These are phyloP conservation scores for Talaromyces sp. DNA, from an alignment of 2,329 filamentous ascomycete genomes.

Conservation along the genomic window DNA sequence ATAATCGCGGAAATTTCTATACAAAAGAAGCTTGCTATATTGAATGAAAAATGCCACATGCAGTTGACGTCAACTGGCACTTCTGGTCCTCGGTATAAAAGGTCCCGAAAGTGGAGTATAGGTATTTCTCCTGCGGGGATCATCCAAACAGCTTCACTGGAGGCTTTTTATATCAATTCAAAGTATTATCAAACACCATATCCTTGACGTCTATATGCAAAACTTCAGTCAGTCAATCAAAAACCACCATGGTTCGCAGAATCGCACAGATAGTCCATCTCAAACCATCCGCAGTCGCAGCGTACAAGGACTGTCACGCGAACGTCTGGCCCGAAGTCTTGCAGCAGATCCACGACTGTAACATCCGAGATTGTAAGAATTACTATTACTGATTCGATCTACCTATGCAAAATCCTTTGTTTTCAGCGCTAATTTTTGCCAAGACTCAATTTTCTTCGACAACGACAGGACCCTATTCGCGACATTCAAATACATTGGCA, in stretches of 20 bases:
- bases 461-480: slow-evolving; percentile 66
- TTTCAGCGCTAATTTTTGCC: no score
- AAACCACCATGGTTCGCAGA: slow-evolving; percentile 28
- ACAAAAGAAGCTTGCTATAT: no score
- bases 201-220: background rate
- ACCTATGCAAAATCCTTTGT: no score
- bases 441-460: slow-evolving; percentile 64
- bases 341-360: slow-evolving; percentile 67
- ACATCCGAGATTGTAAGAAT: slow-evolving; percentile 63
- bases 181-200: background rate
- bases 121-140: background rate
- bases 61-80: background rate
- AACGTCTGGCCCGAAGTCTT: slow-evolving; percentile 73
- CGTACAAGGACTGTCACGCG: slow-evolving; percentile 69
- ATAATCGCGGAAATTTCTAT: no score
- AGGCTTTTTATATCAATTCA: background rate
- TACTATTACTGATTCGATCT: no score
- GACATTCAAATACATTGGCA: slow-evolving; percentile 72
- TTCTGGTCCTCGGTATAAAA: background rate
- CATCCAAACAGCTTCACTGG: background rate
- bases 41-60: background rate
- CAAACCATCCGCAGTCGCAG: slow-evolving; percentile 58
- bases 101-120: background rate
- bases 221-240: background rate
- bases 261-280: slow-evolving; percentile 69